Evolutionary conservation across 192 early-diverging fungal species (phyloP), one percentile per base, ranked within the genome.

Genomic region (Podila verticillata): DNA sequence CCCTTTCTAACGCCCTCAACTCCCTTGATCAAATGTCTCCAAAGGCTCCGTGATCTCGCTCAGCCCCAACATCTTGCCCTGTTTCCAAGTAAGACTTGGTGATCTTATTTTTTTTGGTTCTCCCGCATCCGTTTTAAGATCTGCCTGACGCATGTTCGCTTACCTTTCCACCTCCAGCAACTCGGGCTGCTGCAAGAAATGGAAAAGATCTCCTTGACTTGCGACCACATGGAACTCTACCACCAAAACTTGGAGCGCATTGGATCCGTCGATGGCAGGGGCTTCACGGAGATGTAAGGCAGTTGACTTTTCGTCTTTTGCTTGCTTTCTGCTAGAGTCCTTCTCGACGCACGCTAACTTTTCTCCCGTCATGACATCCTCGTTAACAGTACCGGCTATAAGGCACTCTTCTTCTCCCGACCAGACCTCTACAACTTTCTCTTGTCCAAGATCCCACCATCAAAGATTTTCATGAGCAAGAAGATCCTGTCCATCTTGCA

Each of bases 361-460:
- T 44, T 15, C 4, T 44, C 39, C 39, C 17, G n/a, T n/a, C n/a
- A n/a, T 39, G 36, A 39, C 8, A 0, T 3, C 39, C 6, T 13
- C 36, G 10, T 12, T 2, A 2, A 39, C 10, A 44, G 39, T 17
- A 44, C 39, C 39, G 39, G 39, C 0, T 44, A 44, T 15, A 44
- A 44, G 17, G 39, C 39, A 44, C 39, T 51, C 24, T 29, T 54
- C 9, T 51, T 65, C 8, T 17, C 48, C 9, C 44, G 48, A 4
- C 63, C 48, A 24, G 30, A 65, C 15, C 48, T 65, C 29, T 65
- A 65, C 22, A 19, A 32, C 22, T n/a, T 68, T 24, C 3, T 68
- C 24, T 35, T 65, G 29, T 65, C 63, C 29, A 48, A 28, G 30
- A 20, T 65, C 8, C 29, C 63, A 13, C 17, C 20, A 6, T 4